Conservation (phyloP, 805 yeast genomes). For the Zygoascus ofunaensis region DNA sequence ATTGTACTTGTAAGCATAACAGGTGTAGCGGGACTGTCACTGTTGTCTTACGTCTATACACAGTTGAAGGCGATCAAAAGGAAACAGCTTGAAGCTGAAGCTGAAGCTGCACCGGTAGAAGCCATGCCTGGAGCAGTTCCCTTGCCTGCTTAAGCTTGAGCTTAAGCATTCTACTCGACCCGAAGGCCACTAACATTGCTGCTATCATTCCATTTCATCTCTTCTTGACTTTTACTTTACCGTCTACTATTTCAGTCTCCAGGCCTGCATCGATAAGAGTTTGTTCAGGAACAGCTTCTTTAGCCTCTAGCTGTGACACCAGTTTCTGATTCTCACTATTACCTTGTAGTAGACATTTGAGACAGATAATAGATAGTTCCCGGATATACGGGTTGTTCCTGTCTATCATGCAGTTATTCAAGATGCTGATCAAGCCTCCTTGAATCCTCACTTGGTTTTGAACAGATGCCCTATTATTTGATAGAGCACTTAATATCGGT, state of each 20-base stretch:
- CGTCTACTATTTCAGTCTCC: constrained; percentile 63
- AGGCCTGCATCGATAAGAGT: constrained; percentile 64
- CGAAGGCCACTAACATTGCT: no score
- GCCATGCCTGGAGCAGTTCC: constrained; percentile 24
- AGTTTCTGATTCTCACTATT: constrained; percentile 67
- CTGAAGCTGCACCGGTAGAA: constrained; percentile 44
- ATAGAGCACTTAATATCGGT: constrained; percentile 54
- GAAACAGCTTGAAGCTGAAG: constrained; percentile 50
- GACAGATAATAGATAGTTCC: constrained; percentile 74
- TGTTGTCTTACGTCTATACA: constrained; percentile 24
- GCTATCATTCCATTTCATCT: no score
- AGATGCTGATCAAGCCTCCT: constrained; percentile 61
- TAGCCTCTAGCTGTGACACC: constrained; percentile 70
- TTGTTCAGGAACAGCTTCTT: constrained; percentile 49
- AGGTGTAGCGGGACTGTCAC: constrained; percentile 21
- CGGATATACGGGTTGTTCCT: constrained; percentile 71
- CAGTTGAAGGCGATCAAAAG: constrained; percentile 40
- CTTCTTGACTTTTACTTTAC: constrained; percentile 49
- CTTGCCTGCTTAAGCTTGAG: no score
- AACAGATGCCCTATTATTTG: constrained; percentile 40
- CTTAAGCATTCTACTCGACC: no score
- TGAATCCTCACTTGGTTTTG: constrained; percentile 60
- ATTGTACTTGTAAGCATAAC: constrained; percentile 41
- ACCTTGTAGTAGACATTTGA: constrained; percentile 54
- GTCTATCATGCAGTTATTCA: constrained; percentile 80